phyloP scores from a whole-genome alignment of 768 basidiomycete genomes.

The Suillus brevipes region DNA sequence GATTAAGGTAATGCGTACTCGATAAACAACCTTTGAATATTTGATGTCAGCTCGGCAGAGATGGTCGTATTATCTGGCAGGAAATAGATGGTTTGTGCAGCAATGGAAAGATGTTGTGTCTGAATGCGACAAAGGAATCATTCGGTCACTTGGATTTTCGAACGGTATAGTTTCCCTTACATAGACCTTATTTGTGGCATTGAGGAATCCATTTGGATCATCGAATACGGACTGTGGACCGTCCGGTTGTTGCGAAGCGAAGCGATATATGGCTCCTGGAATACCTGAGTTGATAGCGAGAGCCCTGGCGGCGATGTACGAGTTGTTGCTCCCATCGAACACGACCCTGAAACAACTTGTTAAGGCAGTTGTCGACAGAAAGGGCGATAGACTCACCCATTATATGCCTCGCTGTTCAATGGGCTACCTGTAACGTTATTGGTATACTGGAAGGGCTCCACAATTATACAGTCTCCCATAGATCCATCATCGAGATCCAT shows the following conservation, averaged over 20 bases:
- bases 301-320: constrained; percentile 54
- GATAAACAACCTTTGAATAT: constrained; percentile 52
- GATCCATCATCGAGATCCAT: constrained; percentile 45
- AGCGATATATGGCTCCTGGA: constrained; percentile 59
- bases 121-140: constrained; percentile 20
- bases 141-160: neutral
- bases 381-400: constrained; percentile 48
- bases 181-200: constrained; percentile 45
- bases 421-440: constrained; percentile 56
- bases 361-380: neutral
- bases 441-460: constrained; percentile 30
- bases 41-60: constrained; percentile 39
- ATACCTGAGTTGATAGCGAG: constrained; percentile 50
- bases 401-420: constrained; percentile 50
- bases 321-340: constrained; percentile 37
- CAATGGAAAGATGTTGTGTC: constrained; percentile 60
- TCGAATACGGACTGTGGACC: constrained; percentile 51
- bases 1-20: constrained; percentile 45
- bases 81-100: constrained; percentile 64
- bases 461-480: constrained; percentile 38
- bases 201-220: constrained; percentile 49
- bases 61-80: constrained; percentile 39
- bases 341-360: constrained; percentile 36
- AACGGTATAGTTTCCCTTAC: constrained; percentile 14
- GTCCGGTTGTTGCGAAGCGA: constrained; percentile 42